A percentile compares a stretch with the other conserved stretches of the same genome.
These are phyloP conservation scores for Cyclotella baltica DNA, from an alignment of 108 stramenopile genomes.

Conservation along the genomic window DNA sequence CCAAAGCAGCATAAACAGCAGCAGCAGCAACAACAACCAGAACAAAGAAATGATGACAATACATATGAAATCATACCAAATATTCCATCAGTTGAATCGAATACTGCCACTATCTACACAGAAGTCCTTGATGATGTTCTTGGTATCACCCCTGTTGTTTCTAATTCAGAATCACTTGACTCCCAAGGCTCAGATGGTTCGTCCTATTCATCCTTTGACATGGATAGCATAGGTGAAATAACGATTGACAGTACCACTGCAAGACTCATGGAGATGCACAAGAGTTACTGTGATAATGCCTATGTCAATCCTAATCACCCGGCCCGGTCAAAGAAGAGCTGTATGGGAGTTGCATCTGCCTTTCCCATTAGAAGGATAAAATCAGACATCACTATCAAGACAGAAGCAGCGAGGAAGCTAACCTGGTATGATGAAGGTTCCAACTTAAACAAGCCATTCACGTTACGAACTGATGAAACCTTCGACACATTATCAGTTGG, in stretches of 20 bases:
- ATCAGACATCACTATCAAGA: constrained; percentile 2
- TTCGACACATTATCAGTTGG: not conserved
- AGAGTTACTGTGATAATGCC: not conserved
- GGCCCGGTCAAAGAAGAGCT: constrained; percentile 9
- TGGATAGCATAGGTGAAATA: constrained; percentile 8
- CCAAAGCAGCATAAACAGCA: no score
- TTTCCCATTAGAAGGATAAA: not conserved
- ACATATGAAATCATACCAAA: constrained; percentile 4
- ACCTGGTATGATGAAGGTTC: constrained; percentile 28
- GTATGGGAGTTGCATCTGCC: not conserved
- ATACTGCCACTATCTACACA: not conserved
- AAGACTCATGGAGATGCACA: constrained; percentile 13
- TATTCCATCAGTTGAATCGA: not conserved
- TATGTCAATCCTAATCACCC: constrained; percentile 22
- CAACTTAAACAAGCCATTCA: constrained; percentile 26
- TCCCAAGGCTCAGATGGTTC: constrained; percentile 10
- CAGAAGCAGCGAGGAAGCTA: constrained; percentile 5
- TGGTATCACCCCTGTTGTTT: not conserved
- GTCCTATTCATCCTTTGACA: constrained; percentile 2
- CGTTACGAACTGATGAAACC: constrained; percentile 30
- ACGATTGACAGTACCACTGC: constrained; percentile 9
- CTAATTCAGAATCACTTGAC: not conserved
- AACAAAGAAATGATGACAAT: not conserved
- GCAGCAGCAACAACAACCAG: constrained; percentile 3
- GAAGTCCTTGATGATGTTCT: not conserved